phyloP scores from a whole-genome alignment of 2,329 filamentous ascomycete species.

The Ophiostoma novo-ulmi region DNA sequence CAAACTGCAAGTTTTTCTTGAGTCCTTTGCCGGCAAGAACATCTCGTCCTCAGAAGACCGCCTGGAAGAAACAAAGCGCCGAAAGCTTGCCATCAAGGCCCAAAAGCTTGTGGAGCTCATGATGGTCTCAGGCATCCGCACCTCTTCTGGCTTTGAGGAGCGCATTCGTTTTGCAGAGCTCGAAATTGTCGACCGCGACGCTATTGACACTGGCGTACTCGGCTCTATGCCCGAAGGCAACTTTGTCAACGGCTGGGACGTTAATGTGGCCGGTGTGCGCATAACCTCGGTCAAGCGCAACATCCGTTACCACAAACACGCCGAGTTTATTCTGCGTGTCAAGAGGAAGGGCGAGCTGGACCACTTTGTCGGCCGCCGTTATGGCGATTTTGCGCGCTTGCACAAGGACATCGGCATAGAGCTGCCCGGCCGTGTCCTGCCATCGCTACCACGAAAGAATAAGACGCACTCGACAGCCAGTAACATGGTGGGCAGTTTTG shows the following conservation, averaged over 20 bases:
- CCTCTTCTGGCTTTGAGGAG: slow-evolving; percentile 95
- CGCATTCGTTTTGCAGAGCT: slow-evolving; percentile 94
- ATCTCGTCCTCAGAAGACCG: slow-evolving; percentile 96
- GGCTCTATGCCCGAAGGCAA: slow-evolving; percentile 86
- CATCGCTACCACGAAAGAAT: slow-evolving; percentile 85
- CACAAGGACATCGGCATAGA: slow-evolving; percentile 76
- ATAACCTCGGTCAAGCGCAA: slow-evolving; percentile 77
- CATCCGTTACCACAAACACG: slow-evolving; percentile 84
- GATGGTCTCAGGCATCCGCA: slow-evolving; percentile 98
- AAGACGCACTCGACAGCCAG: slow-evolving; percentile 67
- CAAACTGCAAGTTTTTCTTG: slow-evolving; percentile 90
- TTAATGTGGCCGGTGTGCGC: slow-evolving; percentile 88
- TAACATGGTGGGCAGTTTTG: slow-evolving; percentile 48
- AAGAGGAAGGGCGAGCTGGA: slow-evolving; percentile 72
- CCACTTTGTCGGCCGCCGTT: slow-evolving; percentile 75
- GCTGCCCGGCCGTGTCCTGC: slow-evolving; percentile 83
- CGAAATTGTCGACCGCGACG: slow-evolving; percentile 89
- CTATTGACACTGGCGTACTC: slow-evolving; percentile 83
- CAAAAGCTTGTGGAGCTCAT: slow-evolving; percentile 96
- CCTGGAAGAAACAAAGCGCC: slow-evolving; percentile 89
- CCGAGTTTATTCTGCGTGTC: slow-evolving; percentile 85
- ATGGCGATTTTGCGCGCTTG: slow-evolving; percentile 78
- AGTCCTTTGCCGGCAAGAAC: slow-evolving; percentile 94
- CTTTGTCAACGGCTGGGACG: slow-evolving; percentile 91
- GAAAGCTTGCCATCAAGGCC: slow-evolving; percentile 86